Conservation (phyloP, 345 rosid species). For the Bretschneidera sinensis region DNA sequence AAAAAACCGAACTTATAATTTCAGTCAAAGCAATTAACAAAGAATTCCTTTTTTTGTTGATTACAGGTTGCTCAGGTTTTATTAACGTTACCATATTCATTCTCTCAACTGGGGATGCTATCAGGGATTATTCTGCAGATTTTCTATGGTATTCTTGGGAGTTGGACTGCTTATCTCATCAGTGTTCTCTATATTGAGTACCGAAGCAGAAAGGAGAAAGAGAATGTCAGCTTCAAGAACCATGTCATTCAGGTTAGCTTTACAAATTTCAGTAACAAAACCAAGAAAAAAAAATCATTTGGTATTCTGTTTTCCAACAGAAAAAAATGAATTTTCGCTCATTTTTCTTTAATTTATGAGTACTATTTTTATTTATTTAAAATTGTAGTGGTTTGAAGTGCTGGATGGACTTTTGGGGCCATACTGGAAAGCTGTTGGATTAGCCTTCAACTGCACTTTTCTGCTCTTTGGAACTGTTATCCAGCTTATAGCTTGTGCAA, state of each 20-base stretch:
- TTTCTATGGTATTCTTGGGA: conserved; percentile 69
- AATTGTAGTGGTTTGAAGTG: conserved; percentile 80
- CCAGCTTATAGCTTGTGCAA: conserved; percentile 83
- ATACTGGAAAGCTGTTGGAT: conserved; percentile 73
- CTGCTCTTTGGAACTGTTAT: conserved; percentile 86
- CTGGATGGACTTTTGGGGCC: conserved; percentile 78
- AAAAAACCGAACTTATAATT: not conserved
- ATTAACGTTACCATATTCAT: conserved; percentile 81
- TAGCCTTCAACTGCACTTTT: conserved; percentile 81
- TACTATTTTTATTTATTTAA: not conserved
- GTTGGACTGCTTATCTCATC: conserved; percentile 94
- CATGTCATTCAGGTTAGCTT: conserved; percentile 77
- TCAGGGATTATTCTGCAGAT: conserved; percentile 75
- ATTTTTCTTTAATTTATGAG: not conserved
- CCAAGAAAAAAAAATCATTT: not conserved
- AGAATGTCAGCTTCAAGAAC: conserved; percentile 80
- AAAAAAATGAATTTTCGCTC: not conserved
- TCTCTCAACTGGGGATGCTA: conserved; percentile 87
- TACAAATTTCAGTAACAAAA: conserved; percentile 19
- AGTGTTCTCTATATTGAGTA: conserved; percentile 76
- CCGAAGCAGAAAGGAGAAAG: conserved; percentile 67
- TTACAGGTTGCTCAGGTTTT: conserved; percentile 85
- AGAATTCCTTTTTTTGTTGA: not conserved
- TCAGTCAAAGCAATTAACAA: not conserved
- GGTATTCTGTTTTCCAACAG: too few species aligned